Evolutionary conservation across 108 stramenopile species (phyloP), one percentile per base, ranked within the genome.

Genomic region (Skeletonema grethae): DNA sequence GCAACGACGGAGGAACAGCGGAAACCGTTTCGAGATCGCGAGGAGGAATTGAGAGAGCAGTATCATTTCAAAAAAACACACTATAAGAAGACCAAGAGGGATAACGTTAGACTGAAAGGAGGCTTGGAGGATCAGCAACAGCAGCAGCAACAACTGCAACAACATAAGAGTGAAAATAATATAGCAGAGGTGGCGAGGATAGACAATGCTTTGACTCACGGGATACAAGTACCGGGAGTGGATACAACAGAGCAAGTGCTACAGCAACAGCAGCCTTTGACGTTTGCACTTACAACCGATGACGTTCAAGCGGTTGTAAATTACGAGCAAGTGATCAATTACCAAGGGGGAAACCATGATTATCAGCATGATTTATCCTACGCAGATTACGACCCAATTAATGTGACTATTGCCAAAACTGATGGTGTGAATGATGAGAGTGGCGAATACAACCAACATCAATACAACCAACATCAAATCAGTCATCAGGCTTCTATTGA

Each of bases 1-100:
- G 62, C 22, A 18, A 73, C 73, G 35, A 69, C 83, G 10, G 72
- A 80, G n/a, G 80, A 84, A 13, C 72, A 84, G 12, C 70, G 77
- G 38, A 72, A 56, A 63, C 82, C 82, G 28, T 65, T 78, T 69
- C 72, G 72, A 34, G 64, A 73, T 29, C 72, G 45, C n/a, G 72
- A 73, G 57, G 64, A 73, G 31, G 22, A 58, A 10, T 56, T 73
- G 64, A 57, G 72, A 16, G 35, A 65, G 35, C 72, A 73, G 25
- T 73, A 73, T 29, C 57, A 73, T 41, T 59, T 73, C 57, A 64
- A 73, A 12, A 61, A 57, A 11, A 16, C 29, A 25, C 41, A 73
- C 46, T 73, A 73, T 56, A 73, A 65, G 43, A 55, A 53, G 18
- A 53, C 0, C 8, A 53, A 22, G 9, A 53, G 22, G 50, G n/a